phyloP scores from a whole-genome alignment of 495 filamentous ascomycete genomes.

The Melanomma pulvis-pyrius region DNA sequence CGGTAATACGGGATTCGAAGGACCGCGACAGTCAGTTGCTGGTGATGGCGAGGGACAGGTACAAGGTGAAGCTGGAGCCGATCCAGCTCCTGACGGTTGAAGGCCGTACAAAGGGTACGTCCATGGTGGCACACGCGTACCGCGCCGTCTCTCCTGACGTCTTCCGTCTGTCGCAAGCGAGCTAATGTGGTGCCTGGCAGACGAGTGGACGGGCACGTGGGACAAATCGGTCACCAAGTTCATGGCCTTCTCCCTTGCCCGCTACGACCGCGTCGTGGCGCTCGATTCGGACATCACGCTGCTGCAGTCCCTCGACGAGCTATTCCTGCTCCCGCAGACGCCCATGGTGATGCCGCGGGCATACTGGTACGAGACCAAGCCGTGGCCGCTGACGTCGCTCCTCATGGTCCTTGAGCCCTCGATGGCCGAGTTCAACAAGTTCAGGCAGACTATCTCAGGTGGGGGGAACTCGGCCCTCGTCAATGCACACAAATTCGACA shows the following conservation, averaged over 20 bases:
- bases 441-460: conserved; percentile 32
- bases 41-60: conserved; percentile 38
- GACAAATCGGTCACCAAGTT: conserved; percentile 46
- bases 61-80: conserved; percentile 43
- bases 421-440: conserved; percentile 32
- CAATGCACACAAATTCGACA: conserved; percentile 38
- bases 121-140: background rate
- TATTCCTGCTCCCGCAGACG: conserved; percentile 45
- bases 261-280: conserved; percentile 44
- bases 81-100: conserved; percentile 39
- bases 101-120: conserved; percentile 31
- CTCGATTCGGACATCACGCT: conserved; percentile 47
- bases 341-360: conserved; percentile 46
- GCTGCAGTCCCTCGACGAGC: conserved; percentile 43
- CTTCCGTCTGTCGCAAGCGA: background rate
- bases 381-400: conserved; percentile 39
- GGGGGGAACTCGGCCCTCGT: conserved; percentile 28
- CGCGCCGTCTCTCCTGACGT: conserved; percentile 12
- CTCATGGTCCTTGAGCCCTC: conserved; percentile 44
- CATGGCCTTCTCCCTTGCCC: conserved; percentile 42
- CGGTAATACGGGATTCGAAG: conserved; percentile 13
- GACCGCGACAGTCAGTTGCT: conserved; percentile 42
- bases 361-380: conserved; percentile 41
- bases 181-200: conserved; percentile 10
- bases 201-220: conserved; percentile 36